Base-by-base conservation (phyloP, 257 asterid genomes). In the Solanum neorickii region DNA sequence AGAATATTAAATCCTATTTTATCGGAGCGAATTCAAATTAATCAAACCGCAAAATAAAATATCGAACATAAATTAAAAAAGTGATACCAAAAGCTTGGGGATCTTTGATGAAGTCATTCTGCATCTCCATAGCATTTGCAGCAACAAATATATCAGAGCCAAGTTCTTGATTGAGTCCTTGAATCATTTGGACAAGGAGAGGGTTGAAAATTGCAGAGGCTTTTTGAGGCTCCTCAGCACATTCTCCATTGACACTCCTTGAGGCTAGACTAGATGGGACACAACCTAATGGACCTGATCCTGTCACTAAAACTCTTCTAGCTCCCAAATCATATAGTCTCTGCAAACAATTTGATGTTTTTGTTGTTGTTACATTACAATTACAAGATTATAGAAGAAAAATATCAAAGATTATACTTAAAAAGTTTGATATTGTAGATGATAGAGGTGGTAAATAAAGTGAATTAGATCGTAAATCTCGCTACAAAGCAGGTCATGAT, bases 231-330 rank as follows among this genome's bases (percentile, higher is more conserved):
- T 93, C 98, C 11, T 86, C 90, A 0, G 96, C 92, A 87, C 99
- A 97, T 83, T 94, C 89, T 0, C 99, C 99, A 25, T 90, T 88
- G 3, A 88, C 49, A 90, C 99, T 89, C n/a, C 97, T 90, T 31
- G 78, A 11, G 9, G 99, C 99, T 3, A 95, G 87, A 68, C 92
- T 94, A 0, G 97, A 94, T 4, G 99, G 99, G 1, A 94, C 98
- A 82, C 99, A 97, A 3, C 99, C 99, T 65, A 97, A 78, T 7
- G 99, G 99, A 2, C 99, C 99, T 0, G 96, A 92, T 27, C 99
- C 99, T 0, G 99, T 97, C 82, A 97, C 99, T 62, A 97, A 73
- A 3, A 97, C 97, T 87, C 96, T 91, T 15, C 98, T 87, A 3
- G 96, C 97, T 56, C 98, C 98, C 82, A 93, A 47, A 0, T 91